Evolutionary conservation across 1,139 yeast genomes (phyloP), one percentile per base, ranked within the genome.

Genomic region (Saccharomycopsis crataegensis): DNA sequence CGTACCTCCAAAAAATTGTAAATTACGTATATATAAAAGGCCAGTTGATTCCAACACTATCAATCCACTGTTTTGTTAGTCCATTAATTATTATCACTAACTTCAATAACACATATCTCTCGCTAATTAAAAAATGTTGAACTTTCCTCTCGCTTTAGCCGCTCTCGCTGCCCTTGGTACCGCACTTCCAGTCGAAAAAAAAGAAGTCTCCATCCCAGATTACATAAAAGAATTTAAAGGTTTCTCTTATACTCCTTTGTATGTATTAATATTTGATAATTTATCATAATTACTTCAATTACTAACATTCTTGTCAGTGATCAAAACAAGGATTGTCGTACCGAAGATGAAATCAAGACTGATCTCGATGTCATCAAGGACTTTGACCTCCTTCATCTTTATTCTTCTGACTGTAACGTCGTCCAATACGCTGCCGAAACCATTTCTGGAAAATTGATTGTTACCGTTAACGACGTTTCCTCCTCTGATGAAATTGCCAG

Each of bases 341-440:
- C 82, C 50, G 72, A 82, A 4, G 63, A 67, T 50, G 75, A 79
- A 58, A 87, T 89, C 56, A 72, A 76, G 45, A 60, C 72, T 47
- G 96, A 89, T 66, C 68, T 89, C 58, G 69, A 73, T 47, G 60
- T 68, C 62, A 76, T 89, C 59, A 59, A 78, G 12, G 74, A 72
- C 50, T 87, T 71, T 71, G 72, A 70, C 32, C 63, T 86, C 59
- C 85, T 89, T 65, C 78, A 96, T 68, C 73, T 88, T 57, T 89
- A 89, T 75, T 93, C 90, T 63, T 86, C 84, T 59, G 96, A 88
- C 78, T 89, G 96, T 76, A 72, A 79, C 71, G 87, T 83, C 71
- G 85, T 86, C 61, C 73, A 74, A 56, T 77, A 79, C 64, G 88
- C 86, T 58, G 71, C 83, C 65, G 70, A 77, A 50, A 80, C 80